phyloP scores from a whole-genome alignment of 1,284 basidiomycete genomes.

The Heterobasidion occidentale region DNA sequence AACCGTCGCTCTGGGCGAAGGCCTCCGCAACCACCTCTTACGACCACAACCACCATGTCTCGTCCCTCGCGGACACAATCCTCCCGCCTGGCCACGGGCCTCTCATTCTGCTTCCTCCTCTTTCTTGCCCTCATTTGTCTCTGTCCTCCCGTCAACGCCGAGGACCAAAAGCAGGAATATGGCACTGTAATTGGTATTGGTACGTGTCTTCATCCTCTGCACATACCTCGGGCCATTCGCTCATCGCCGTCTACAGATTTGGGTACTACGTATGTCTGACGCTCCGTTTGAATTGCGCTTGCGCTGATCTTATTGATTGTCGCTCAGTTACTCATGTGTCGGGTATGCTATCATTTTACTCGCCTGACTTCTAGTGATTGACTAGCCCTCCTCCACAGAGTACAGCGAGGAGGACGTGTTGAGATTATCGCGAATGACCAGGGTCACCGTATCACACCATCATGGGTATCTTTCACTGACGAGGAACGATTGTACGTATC shows the following conservation, averaged over 20 bases:
- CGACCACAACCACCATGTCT: constrained; percentile 25
- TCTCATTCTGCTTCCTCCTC: constrained; percentile 59
- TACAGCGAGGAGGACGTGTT: constrained; percentile 87
- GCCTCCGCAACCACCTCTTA: neutral
- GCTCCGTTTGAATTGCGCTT: neutral
- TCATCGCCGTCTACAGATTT: constrained; percentile 42
- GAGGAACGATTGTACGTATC: constrained; percentile 79
- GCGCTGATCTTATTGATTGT: constrained; percentile 12
- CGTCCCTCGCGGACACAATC: constrained; percentile 38
- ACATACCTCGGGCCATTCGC: constrained; percentile 11
- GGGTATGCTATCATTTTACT: constrained; percentile 29
- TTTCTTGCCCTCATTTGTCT: constrained; percentile 58
- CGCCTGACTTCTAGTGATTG: neutral
- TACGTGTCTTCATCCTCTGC: constrained; percentile 28
- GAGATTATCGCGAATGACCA: constrained; percentile 98
- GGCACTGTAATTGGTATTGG: constrained; percentile 96
- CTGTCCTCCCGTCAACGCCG: constrained; percentile 51
- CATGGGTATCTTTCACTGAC: constrained; percentile 87
- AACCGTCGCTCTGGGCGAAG: neutral
- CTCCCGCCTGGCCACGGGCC: constrained; percentile 50
- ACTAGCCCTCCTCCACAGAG: constrained; percentile 36
- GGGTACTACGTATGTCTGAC: constrained; percentile 62
- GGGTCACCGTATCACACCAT: constrained; percentile 95
- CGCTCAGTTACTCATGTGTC: constrained; percentile 66
- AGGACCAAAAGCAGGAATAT: constrained; percentile 60